Conservation (phyloP, 139 green algal species). For the Chlamydomonas sp. region DNA sequence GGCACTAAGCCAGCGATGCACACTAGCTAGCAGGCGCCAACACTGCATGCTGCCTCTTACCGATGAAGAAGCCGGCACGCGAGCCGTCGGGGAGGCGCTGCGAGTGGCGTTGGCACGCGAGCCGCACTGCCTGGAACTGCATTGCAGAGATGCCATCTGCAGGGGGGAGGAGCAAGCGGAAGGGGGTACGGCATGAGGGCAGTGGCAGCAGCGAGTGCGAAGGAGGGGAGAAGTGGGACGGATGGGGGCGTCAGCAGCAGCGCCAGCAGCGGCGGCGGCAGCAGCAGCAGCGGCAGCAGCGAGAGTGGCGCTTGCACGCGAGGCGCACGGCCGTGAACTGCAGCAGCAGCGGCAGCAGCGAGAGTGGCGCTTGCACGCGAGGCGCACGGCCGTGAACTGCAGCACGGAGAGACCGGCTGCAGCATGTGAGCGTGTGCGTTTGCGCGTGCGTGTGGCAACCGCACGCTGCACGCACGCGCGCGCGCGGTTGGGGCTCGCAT, state of each 20-base stretch:
- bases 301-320: background rate
- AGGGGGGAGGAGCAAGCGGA: background rate
- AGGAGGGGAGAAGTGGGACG: background rate
- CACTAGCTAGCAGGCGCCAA: background rate
- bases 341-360: no score
- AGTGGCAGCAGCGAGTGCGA: background rate
- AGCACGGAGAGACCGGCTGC: background rate
- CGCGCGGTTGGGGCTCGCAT: background rate
- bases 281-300: no score
- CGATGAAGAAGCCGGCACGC: slow-evolving; percentile 60
- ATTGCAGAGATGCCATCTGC: slow-evolving; percentile 32
- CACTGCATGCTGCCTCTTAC: slow-evolving; percentile 39
- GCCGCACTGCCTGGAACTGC: slow-evolving; percentile 37
- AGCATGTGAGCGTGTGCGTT: background rate
- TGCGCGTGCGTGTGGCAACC: background rate
- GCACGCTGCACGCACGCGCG: background rate
- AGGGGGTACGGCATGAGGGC: background rate
- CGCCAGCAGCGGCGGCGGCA: no score
- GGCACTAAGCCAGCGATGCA: background rate
- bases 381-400: background rate
- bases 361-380: no score
- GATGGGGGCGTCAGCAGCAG: background rate
- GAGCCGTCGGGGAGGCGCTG: slow-evolving; percentile 33
- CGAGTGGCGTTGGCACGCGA: slow-evolving; percentile 40
- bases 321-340: background rate